These are phyloP conservation scores for Aureobasidium mangrovei DNA, from an alignment of 2,329 filamentous ascomycete genomes.

Conservation along the genomic window DNA sequence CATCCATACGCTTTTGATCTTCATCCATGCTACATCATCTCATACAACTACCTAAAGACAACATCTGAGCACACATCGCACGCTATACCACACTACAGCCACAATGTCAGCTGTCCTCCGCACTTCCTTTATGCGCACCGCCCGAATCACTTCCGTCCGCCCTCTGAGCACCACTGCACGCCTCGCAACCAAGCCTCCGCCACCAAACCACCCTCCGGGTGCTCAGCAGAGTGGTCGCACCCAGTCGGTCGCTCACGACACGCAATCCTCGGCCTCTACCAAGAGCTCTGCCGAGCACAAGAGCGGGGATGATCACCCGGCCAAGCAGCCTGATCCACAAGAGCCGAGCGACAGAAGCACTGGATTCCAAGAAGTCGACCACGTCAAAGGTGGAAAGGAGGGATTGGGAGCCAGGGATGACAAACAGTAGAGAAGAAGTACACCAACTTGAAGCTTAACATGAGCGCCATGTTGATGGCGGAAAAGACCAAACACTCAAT, in stretches of 20 bases:
- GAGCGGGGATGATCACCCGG: conserved; percentile 28
- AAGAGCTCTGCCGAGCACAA: conserved; percentile 22
- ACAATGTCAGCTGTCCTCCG: background rate
- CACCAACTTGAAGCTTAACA: background rate
- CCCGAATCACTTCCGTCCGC: background rate
- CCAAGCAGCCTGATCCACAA: conserved; percentile 31
- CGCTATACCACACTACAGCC: background rate
- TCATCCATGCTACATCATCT: background rate
- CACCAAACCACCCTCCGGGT: conserved; percentile 1
- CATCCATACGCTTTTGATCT: background rate
- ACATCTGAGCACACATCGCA: too few species aligned
- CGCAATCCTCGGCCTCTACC: conserved; percentile 26
- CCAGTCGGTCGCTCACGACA: background rate
- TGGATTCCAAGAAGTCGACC: conserved; percentile 23
- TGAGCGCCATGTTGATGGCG: background rate
- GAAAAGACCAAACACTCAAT: background rate
- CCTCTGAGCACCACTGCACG: conserved; percentile 1
- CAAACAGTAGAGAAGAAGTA: background rate
- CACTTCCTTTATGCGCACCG: background rate
- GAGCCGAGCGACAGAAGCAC: conserved; percentile 25
- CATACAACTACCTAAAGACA: background rate
- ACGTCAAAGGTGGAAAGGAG: conserved; percentile 29
- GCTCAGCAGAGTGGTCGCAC: background rate
- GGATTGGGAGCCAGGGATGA: conserved; percentile 18
- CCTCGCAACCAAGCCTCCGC: background rate